Conservation (phyloP, 2,329 filamentous ascomycete species). For the Fusarium gaditjirri region DNA sequence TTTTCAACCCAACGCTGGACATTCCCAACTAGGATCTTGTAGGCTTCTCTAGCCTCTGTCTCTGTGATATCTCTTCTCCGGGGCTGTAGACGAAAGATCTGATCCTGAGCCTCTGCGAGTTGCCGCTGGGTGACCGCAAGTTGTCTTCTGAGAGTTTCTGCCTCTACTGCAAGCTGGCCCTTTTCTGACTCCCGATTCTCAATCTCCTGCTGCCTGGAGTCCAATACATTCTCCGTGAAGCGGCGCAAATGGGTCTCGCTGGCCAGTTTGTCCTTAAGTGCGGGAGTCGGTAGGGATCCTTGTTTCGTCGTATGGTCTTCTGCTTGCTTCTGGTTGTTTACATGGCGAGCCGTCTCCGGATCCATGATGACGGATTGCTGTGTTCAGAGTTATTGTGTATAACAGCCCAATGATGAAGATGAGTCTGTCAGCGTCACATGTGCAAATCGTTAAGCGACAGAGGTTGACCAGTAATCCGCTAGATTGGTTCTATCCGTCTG, state of each 20-base stretch:
- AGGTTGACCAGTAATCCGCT: conserved; percentile 7
- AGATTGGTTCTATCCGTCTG: conserved; percentile 4
- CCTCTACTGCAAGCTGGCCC: conserved; percentile 40
- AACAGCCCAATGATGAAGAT: conserved; percentile 1
- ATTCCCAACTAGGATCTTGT: conserved; percentile 48
- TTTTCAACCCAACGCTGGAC: conserved; percentile 53
- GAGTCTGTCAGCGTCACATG: conserved; percentile 17
- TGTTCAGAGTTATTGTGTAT: conserved; percentile 13
- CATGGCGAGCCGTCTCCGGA: conserved; percentile 11
- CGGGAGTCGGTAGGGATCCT: conserved; percentile 22
- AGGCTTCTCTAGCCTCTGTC: conserved; percentile 49
- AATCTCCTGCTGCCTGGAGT: conserved; percentile 50
- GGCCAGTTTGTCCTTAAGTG: conserved; percentile 43
- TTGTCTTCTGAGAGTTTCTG: conserved; percentile 48
- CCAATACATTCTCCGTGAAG: conserved; percentile 52
- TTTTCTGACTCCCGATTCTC: conserved; percentile 47
- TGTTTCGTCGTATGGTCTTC: conserved; percentile 11
- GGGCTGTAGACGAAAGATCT: conserved; percentile 49
- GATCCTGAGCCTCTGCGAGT: conserved; percentile 48
- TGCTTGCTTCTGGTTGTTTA: conserved; percentile 5
- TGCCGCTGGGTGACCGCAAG: conserved; percentile 46
- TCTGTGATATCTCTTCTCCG: conserved; percentile 51
- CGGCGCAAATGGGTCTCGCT: conserved; percentile 49
- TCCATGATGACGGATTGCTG: conserved; percentile 31
- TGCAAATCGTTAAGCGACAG: conserved; percentile 15